phyloP scores from a whole-genome alignment of 176 grass and related monocot species.

The bread wheat (Triticum aestivum) region IWGSC_CS_RefSeq_v2.1 NC_057799.1:10534488-10534987 shows the following conservation, averaged over 20 bases:
- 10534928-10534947: conserved; percentile 20
- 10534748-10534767: neutral
- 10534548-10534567: too few species aligned
- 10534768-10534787: neutral
- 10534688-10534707: neutral
- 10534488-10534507: too few species aligned
- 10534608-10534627: neutral
- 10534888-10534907: conserved; percentile 29
- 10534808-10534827: too few species aligned
- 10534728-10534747: neutral
- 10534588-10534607: neutral
- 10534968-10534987: conserved; percentile 35
- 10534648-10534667: neutral
- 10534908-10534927: conserved; percentile 38
- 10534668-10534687: neutral
- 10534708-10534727: neutral
- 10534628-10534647: neutral
- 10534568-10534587: too few species aligned
- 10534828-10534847: too few species aligned
- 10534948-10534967: conserved; percentile 24
- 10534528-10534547: too few species aligned
- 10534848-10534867: neutral
- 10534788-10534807: neutral
- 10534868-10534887: neutral
- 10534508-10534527: too few species aligned